Evolutionary conservation across 2,329 filamentous ascomycete species (phyloP), one percentile per base, ranked within the genome.

Genomic region (Chaetomium sp.): DNA sequence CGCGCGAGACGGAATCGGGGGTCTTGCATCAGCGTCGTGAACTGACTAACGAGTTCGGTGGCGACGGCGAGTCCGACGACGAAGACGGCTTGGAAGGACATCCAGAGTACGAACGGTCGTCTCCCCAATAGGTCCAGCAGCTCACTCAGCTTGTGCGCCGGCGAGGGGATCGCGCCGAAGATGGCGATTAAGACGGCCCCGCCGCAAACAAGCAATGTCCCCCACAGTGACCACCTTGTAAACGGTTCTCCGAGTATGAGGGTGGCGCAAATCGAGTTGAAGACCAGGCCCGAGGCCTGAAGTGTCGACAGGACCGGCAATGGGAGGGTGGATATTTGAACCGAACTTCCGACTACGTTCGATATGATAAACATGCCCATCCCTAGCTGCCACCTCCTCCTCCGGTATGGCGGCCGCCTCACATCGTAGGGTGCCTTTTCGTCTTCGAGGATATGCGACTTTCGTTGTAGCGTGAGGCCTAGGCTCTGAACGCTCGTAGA

Each of bases 361-460:
- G 95, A 92, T 70, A 96, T 83, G 70, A 99, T 88, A 78, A 99
- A 99, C 88, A 99, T 95, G 75, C 88, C 87, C 93, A 99, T 98
- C 64, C 95, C 95, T 68, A 96, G 82, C 85, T 97, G 95, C 95
- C 95, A 99, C 84, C 93, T 86, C 73, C 93, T 87, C 74, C 95
- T 87, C 74, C 90, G 90, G 78, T 97, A 96, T 4, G 95, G 92
- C 53, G 95, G 94, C 67, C 94, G 85, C 71, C 91, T 89, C 66
- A 89, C 82, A 78, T 95, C 87, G 76, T 92, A 89, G 8, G 84
- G 84, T 59, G 87, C 86, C 78, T 97, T 97, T 80, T 96, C 92
- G 80, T 99, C 95, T 81, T 99, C 95, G 74, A 98, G 88, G 71
- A 99, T 90, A 80, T 99, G 95, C 69, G 95, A 98, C 79, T 99